Evolutionary conservation across 176 grass and related monocot genomes (phyloP), one percentile per base, ranked within the genome.

Genomic region (Areca catechu): DNA sequence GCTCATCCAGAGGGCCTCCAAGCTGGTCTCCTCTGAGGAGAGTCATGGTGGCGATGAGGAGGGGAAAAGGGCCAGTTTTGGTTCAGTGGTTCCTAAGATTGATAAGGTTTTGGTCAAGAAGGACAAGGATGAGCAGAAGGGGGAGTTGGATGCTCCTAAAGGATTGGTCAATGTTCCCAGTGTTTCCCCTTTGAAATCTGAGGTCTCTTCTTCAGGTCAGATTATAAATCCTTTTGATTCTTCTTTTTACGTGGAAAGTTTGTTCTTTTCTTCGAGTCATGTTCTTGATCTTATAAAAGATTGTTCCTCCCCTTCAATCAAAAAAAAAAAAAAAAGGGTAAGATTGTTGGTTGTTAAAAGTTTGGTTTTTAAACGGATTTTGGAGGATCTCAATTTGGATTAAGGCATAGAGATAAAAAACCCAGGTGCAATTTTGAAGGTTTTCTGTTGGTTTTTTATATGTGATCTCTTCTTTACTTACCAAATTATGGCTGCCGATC

Each of bases 1-100:
- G 7, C 71, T 96, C 58, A 82, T 96, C 28, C 86, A 88, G 77
- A 88, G 83, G 63, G 80, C 83, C 5, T 90, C 86, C 34, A 67
- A 74, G 73, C 52, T 75, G 22, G 60, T 87, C 15, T 71, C 68
- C 3, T 15, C 19, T 4, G 61, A 50, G 19, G 43, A 24, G 27
- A 54, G 37, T 4, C 25, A 4, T 20, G n/a, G 5, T 7, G 48
- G 2, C 73, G 65, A 24, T 24, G 69, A 3, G 82, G 52, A 15
- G 63, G 48, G 16, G 24, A 48, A 5, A 20, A 28, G 0, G 62
- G 28, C 5, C 15, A 0, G 6, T 52, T 4, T 0, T 77, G 22
- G 2, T 20, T 3, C 20, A 48, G 64, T 14, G 28, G 20, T 24
- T 66, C 18, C 52, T 47, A 9, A 7, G 25, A 61, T 43, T 22